Evolutionary conservation across 2,329 filamentous ascomycete species (phyloP), one percentile per base, ranked within the genome.

Genomic region (Pestalotiopsis sp.): DNA sequence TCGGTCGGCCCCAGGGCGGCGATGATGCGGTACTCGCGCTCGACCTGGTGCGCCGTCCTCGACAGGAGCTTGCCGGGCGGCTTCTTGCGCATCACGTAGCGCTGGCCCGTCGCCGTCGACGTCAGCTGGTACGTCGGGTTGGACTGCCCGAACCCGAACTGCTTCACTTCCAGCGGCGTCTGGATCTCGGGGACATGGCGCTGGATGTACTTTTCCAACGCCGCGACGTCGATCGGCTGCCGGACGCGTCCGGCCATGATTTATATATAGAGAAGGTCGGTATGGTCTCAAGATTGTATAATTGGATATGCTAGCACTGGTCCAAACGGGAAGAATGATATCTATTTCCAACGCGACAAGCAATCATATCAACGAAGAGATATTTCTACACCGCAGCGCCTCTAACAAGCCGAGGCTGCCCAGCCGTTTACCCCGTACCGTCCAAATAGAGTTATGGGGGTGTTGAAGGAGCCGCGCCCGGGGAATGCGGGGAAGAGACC

Each of bases 51-150:
- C 7, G 95, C 95, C 3, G 95, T 97, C 83, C 93, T 93, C 75
- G 93, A 97, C 57, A 98, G 86, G 56, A 98, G 90, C 82, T 91
- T 90, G 72, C 95, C 95, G 20, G 95, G 95, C 0, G 95, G 95
- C 83, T 97, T 97, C 87, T 98, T 98, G 78, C 95, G 93, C 84
- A 98, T 87, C 52, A 98, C 95, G 81, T 91, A 97, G 79, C 91
- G 90, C 73, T 84, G 80, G 66, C 90, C 90, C 13, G 60, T 65
- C 6, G 60, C n/a, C 36, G 23, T 31, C 3, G 68, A 69, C 7
- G 68, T 69, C 7, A 69, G 58, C 49, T 67, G 64, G 64, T 69
- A 69, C 17, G 68, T 69, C 1, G 68, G 68, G 20, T 69, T 69
- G 12, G 68, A 69, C 31, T 69, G 68, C 17, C 68, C 68, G 17